Base-by-base conservation (phyloP, 768 basidiomycete species). In the Auricularia heimuer region DNA sequence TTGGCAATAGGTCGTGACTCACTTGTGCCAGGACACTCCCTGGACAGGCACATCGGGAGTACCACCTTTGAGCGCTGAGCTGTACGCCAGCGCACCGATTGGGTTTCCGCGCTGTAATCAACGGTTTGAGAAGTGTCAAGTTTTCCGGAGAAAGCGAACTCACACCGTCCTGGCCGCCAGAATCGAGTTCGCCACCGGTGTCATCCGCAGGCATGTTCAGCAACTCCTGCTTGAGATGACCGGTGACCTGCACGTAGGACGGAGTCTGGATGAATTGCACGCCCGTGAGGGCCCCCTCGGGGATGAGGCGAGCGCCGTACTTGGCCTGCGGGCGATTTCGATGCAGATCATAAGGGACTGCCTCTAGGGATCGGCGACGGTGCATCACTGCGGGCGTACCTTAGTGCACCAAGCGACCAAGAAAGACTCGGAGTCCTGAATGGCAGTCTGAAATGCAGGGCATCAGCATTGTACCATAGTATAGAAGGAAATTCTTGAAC, bases 101-200 rank as follows among this genome's bases (percentile, higher is more conserved):
- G 89, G 89, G 77, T 92, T 94, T n/a, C 91, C 92, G 67, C 87
- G 83, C 83, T 87, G 18, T 51, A 68, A 14, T 35, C 71, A 61
- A 44, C 47, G 42, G 56, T 36, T 54, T 14, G 2, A 51, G 47
- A 51, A 8, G 4, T 12, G 14, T 18, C 11, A 6, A 51, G 14
- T 6, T 6, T 2, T 6, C 1, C 4, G 16, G 47, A 10, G 2
- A 18, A 0, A 18, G 6, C 18, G 11, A 12, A 75, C 78, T 14
- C 62, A 82, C 82, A 6, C 14, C 47, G 47, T 60, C 56, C 56
- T 60, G 56, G 56, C 56, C 56, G 6, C 56, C 56, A 14, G 88
- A 83, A 73, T 91, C 87, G 63, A 90, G 80, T 74, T 92, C 90
- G 65, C 90, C 91, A 68, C 92, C 91, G 39, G 69, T 81, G 69